A percentile compares a stretch with the other conserved stretches of the same genome.
Evolutionary conservation across 2,329 filamentous ascomycete species (phyloP).

Genomic region (Cytospora piceicola): DNA sequence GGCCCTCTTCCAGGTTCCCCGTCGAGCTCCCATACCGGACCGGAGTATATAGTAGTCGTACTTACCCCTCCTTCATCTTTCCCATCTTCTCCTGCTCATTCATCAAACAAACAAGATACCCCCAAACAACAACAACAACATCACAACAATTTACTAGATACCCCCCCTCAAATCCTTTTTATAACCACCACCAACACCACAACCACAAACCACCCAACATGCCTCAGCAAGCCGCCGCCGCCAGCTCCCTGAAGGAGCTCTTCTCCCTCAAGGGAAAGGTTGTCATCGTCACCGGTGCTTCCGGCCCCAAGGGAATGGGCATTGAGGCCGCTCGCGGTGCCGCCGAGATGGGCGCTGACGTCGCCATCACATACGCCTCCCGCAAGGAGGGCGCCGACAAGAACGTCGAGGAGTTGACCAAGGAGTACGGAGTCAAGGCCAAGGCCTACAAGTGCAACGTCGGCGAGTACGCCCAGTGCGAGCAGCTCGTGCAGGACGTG

Average conservation of each 20-base stretch:
- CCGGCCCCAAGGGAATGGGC: constrained; percentile 69
- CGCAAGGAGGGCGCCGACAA: constrained; percentile 68
- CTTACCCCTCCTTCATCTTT: background rate
- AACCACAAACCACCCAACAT: constrained; percentile 43
- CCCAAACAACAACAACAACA: background rate
- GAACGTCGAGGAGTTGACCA: constrained; percentile 65
- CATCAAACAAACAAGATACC: background rate
- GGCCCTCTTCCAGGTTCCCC: background rate
- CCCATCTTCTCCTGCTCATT: background rate
- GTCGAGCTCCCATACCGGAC: background rate
- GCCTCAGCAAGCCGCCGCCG: constrained; percentile 61
- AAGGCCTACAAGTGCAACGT: constrained; percentile 65
- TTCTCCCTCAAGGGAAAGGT: constrained; percentile 74
- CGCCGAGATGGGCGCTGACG: constrained; percentile 70
- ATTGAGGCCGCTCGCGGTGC: constrained; percentile 68
- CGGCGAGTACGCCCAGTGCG: constrained; percentile 55
- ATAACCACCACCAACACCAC: background rate
- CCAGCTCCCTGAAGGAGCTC: constrained; percentile 63
- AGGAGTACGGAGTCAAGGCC: constrained; percentile 68
- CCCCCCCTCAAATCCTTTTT: no score
- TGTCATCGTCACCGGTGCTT: constrained; percentile 69
- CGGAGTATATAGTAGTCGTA: background rate
- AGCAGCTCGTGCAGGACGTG: constrained; percentile 62
- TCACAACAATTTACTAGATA: background rate
- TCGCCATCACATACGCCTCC: constrained; percentile 72